Evolutionary conservation across 106 monocot genomes (phyloP).

Genomic region (Dactylorhiza incarnata): DNA sequence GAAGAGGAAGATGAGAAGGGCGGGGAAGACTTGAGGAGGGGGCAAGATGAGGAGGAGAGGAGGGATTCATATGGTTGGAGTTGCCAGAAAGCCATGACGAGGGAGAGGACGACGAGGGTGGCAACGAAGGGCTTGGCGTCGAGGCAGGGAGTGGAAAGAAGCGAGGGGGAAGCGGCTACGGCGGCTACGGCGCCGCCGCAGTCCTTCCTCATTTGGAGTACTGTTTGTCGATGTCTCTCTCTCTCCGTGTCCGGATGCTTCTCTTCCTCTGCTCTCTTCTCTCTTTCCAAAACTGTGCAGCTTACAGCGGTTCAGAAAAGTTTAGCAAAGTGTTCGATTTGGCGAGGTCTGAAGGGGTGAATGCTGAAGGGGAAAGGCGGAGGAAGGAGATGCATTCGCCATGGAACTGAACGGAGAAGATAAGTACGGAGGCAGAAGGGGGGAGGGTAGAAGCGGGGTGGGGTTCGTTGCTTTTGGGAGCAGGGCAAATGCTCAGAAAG

Average conservation of each 20-base stretch:
- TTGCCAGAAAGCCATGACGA: slow-evolving; percentile 47
- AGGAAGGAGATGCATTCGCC: background rate
- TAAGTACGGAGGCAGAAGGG: background rate
- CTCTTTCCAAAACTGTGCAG: background rate
- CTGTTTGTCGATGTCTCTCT: background rate
- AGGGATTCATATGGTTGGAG: slow-evolving; percentile 53
- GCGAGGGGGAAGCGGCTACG: background rate
- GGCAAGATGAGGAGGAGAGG: slow-evolving; percentile 21
- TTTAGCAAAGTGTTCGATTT: background rate
- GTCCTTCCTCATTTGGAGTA: slow-evolving; percentile 4
- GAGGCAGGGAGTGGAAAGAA: slow-evolving; percentile 22
- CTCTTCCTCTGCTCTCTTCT: too few species aligned
- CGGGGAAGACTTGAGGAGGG: background rate
- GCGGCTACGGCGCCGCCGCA: background rate
- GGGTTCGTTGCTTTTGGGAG: background rate
- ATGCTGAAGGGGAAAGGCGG: background rate
- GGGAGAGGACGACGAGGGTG: slow-evolving; percentile 30
- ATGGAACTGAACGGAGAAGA: background rate
- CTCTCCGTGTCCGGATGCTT: too few species aligned
- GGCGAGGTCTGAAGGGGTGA: background rate
- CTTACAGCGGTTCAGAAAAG: background rate
- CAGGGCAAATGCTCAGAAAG: background rate
- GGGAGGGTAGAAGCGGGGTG: background rate
- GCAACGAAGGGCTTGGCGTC: slow-evolving; percentile 44
- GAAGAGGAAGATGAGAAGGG: background rate